phyloP scores from a whole-genome alignment of 2,329 filamentous ascomycete species.

The Raffaelea arxii region DNA sequence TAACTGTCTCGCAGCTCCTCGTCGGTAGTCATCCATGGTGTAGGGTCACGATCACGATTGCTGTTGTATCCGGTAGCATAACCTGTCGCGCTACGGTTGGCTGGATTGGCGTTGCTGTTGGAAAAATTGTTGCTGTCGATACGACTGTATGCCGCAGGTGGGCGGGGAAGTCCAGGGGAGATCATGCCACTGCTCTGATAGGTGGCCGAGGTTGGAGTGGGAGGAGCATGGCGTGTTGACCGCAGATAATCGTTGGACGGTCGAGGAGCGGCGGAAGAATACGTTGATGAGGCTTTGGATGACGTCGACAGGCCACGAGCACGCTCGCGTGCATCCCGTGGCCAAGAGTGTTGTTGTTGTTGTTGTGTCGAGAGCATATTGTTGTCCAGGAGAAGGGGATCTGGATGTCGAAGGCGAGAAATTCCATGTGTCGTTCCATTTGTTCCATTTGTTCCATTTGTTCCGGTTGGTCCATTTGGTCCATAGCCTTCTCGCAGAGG shows the following conservation, averaged over 20 bases:
- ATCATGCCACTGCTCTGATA: constrained; percentile 9
- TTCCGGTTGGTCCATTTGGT: too few species aligned
- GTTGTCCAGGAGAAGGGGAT: not conserved
- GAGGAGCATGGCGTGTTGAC: constrained; percentile 17
- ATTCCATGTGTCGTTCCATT: too few species aligned
- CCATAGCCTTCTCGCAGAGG: constrained; percentile 17
- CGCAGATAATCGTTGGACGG: constrained; percentile 29
- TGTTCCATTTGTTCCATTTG: too few species aligned
- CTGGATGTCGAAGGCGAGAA: constrained; percentile 11
- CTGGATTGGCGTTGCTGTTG: not conserved
- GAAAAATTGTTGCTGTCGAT: constrained; percentile 25
- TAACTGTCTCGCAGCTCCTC: constrained; percentile 47
- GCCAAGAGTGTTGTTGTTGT: too few species aligned
- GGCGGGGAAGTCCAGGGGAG: constrained; percentile 17
- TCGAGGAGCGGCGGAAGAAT: constrained; percentile 30
- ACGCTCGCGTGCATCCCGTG: constrained; percentile 26
- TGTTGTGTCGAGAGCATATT: too few species aligned
- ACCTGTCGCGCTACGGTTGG: not conserved
- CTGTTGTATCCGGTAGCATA: not conserved
- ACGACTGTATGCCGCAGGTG: constrained; percentile 20
- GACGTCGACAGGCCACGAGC: constrained; percentile 33
- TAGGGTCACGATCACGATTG: constrained; percentile 14
- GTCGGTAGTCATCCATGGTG: constrained; percentile 38
- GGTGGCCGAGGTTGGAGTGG: constrained; percentile 14
- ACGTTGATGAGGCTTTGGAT: constrained; percentile 37